Evolutionary conservation across 164 flowering plant genomes (phyloP).

Genomic region (Vitis rupestris): DNA sequence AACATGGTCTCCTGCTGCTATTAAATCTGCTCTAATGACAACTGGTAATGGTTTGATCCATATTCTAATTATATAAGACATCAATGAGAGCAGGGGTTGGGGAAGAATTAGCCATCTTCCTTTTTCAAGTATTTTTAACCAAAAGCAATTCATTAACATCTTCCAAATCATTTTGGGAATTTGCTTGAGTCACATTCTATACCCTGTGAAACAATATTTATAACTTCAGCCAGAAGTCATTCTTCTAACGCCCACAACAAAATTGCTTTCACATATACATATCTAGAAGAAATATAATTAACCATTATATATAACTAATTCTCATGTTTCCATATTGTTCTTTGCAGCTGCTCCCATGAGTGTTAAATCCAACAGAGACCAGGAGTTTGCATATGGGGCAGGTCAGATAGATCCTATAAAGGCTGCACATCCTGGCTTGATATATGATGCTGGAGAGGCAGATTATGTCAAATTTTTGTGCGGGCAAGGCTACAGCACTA

Average conservation of each 20-base stretch:
- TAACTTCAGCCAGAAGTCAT: background rate
- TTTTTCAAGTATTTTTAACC: too few relatives aligned
- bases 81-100: too few relatives aligned
- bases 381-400: slow-evolving; percentile 58
- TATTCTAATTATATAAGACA: background rate
- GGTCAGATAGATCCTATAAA: slow-evolving; percentile 53
- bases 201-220: background rate
- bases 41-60: slow-evolving; percentile 30
- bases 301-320: background rate
- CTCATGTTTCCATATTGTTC: background rate
- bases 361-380: slow-evolving; percentile 23
- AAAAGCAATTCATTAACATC: too few relatives aligned
- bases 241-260: background rate
- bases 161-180: too few relatives aligned
- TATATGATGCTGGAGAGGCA: slow-evolving; percentile 46
- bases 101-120: too few relatives aligned
- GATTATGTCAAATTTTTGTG: slow-evolving; percentile 57
- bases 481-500: slow-evolving; percentile 39
- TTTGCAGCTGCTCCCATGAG: slow-evolving; percentile 50
- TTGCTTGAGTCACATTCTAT: background rate
- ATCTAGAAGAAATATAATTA: too few relatives aligned
- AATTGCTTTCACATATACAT: too few relatives aligned
- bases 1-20: slow-evolving; percentile 52
- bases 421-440: slow-evolving; percentile 53
- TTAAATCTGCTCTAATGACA: slow-evolving; percentile 56